These are phyloP conservation scores for Amyloporia xantha DNA, from an alignment of 768 basidiomycete genomes.

Conservation along the genomic window DNA sequence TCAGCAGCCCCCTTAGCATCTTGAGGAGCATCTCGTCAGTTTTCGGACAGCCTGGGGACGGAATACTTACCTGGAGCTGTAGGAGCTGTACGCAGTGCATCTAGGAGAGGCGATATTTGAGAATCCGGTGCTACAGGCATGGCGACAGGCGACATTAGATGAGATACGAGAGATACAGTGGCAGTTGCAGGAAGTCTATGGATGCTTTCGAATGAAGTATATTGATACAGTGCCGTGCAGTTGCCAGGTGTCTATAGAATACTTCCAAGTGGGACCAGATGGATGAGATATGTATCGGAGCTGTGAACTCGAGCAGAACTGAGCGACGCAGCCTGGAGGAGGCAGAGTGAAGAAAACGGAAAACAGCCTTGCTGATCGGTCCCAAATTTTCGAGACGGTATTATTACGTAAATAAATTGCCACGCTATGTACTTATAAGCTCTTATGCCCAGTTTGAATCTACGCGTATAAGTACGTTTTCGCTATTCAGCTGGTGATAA, in stretches of 20 bases:
- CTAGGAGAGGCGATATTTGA: conserved; percentile 41
- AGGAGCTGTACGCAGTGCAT: conserved; percentile 31
- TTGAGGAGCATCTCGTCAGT: conserved; percentile 21
- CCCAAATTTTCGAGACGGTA: no score
- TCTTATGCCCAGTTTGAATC: no score
- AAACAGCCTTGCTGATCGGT: no score
- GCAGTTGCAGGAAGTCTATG: conserved; percentile 16
- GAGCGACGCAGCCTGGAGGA: no score
- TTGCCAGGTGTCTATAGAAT: not conserved
- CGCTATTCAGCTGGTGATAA: no score
- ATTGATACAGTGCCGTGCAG: not conserved
- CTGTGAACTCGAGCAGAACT: no score
- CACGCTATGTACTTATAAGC: no score
- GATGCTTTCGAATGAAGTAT: conserved; percentile 14
- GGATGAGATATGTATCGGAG: no score
- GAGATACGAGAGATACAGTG: conserved; percentile 13
- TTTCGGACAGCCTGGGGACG: not conserved
- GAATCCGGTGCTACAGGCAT: conserved; percentile 37
- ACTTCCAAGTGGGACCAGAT: no score
- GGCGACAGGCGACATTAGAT: conserved; percentile 48
- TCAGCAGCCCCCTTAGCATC: conserved; percentile 85
- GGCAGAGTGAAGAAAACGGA: no score
- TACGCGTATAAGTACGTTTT: no score
- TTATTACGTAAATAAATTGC: no score
- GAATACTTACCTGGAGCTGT: conserved; percentile 29